Evolutionary conservation across 2,329 filamentous ascomycete genomes (phyloP), one percentile per base, ranked within the genome.

Genomic region (Colletotrichum sansevieriae): DNA sequence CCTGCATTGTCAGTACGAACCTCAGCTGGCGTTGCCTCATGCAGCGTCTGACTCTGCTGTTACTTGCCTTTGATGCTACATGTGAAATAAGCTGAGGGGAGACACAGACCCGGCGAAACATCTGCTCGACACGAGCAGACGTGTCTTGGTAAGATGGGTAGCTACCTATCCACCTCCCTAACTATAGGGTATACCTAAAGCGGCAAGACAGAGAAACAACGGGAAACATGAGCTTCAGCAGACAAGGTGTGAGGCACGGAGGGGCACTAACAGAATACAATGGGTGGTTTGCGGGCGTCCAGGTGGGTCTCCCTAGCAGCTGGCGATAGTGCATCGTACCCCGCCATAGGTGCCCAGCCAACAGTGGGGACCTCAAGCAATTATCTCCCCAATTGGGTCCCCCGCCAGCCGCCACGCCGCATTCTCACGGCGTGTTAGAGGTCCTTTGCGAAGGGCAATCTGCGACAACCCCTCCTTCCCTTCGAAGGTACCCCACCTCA

Each of bases 401-500:
- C 55, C 35, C 37, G 47, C 55, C 49, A 60, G 46, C 54, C 55
- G 65, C 62, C 65, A 65, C 62, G 65, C 65, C 33, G 62, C 62
- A 54, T 68, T 65, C 62, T 55, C 55, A 22, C 41, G 61, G 15
- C 46, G 54, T 68, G 60, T 59, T 61, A 68, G 61, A 65, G 55
- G 55, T 55, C 25, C 49, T 22, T 65, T 41, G 54, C n/a, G 55
- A 56, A 65, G 56, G 49, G 62, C 56, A 65, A 65, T 55, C 56
- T 68, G 65, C 62, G 65, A 68, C 62, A 65, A 65, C 65, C 65
- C 65, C 65, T 68, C 65, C 65, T 68, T 68, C 54, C 52, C 37
- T 57, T 22, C 33, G 49, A 65, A 56, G 44, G 13, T 43, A 68
- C 60, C 65, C 65, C 65, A 68, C 65, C 65, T 65, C 18, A 35